Conservation (phyloP, 495 filamentous ascomycete genomes). For the Daldinia loculata region DNA sequence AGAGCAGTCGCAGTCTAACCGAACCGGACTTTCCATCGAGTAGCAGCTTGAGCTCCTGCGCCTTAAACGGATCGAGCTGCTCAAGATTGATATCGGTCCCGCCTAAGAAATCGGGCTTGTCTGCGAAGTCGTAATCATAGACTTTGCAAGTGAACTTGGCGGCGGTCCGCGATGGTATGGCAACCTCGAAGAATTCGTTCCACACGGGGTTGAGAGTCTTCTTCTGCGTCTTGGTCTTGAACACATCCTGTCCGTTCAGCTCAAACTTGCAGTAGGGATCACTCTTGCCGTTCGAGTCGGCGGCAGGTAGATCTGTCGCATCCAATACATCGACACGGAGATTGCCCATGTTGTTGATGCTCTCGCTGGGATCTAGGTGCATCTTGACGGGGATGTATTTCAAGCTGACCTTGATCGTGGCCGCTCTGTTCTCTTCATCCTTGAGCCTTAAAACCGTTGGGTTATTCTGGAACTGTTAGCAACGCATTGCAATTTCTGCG, state of each 20-base stretch:
- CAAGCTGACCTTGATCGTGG: constrained; percentile 85
- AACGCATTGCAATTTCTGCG: not conserved
- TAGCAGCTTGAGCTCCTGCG: constrained; percentile 72
- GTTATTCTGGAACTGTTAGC: constrained; percentile 70
- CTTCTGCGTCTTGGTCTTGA: constrained; percentile 94
- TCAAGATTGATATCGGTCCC: constrained; percentile 79
- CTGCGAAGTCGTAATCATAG: constrained; percentile 95
- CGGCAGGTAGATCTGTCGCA: constrained; percentile 84
- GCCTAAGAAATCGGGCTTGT: constrained; percentile 88
- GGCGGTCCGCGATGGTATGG: constrained; percentile 81
- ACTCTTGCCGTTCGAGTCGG: constrained; percentile 94
- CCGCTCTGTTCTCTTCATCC: constrained; percentile 76
- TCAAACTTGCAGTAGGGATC: constrained; percentile 97
- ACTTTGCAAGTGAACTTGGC: constrained; percentile 86
- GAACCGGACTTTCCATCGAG: constrained; percentile 91
- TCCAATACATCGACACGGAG: constrained; percentile 92
- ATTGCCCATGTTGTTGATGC: constrained; percentile 97
- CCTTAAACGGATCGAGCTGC: constrained; percentile 82
- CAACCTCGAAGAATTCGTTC: constrained; percentile 93
- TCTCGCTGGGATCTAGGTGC: constrained; percentile 91
- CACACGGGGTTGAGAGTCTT: constrained; percentile 94
- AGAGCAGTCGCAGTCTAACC: constrained; percentile 84
- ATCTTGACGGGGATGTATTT: constrained; percentile 95
- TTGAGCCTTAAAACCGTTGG: constrained; percentile 82
- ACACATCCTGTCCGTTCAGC: constrained; percentile 83